Evolutionary conservation across 164 flowering plant genomes (phyloP), one percentile per base, ranked within the genome.

Genomic region (Amborella trichopoda): DNA sequence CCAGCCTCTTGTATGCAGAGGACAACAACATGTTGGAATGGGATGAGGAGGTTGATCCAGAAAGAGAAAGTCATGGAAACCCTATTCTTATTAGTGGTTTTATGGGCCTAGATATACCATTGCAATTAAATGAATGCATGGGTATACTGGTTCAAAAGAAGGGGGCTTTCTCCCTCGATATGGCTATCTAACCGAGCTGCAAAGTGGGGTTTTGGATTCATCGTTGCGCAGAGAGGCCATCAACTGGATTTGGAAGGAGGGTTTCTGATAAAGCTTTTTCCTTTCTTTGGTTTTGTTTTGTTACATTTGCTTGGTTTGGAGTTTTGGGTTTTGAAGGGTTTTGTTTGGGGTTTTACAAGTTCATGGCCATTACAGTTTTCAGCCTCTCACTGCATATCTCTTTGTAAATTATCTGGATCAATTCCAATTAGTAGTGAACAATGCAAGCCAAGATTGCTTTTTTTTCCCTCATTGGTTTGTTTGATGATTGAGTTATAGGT

Each of bases 201-300:
- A 61, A 46, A 67, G 32, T 61, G 82, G 88, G 41, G 81, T 60
- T 28, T 70, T 85, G 69, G 94, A 86, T 49, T 44, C 76, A 54
- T 56, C 55, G 33, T 61, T 69, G 49, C 75, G 95, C 58, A 67
- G 55, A 28, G 74, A 69, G 49, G 81, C 81, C 48, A 54, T 79
- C 52, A 83, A 74, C 63, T 90, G 97, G 97, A 90, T 90, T 64
- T 40, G 46, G 36, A 85, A 90, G 97, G 97, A 84, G 45, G 46
- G 74, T 61, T 30, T 13, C 22, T 17, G 20, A n/a, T n/a, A n/a
- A n/a, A n/a, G 3, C 14, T 5, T 23, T 38, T n/a, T 38, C 23
- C 25, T 19, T 16, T 38, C n/a, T n/a, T n/a, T n/a, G n/a, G n/a
- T n/a, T n/a, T n/a, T n/a, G n/a, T n/a, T n/a, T n/a, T n/a, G n/a